These are phyloP conservation scores for Linnemannia zychae DNA, from an alignment of 192 early-diverging fungal genomes.

Conservation along the genomic window DNA sequence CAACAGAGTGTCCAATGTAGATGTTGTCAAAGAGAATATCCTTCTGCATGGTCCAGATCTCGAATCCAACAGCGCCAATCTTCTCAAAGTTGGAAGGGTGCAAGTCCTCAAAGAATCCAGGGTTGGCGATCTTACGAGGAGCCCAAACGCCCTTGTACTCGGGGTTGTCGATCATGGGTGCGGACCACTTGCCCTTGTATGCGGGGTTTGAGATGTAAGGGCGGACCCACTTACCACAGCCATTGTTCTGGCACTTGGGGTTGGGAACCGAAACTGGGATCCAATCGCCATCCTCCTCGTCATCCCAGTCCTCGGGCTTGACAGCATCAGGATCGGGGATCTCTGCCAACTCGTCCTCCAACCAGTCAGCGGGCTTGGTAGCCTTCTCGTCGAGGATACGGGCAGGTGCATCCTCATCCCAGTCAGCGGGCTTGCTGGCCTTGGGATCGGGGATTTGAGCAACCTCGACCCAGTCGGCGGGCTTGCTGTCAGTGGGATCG, in stretches of 20 bases:
- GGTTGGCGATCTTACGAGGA: constrained; percentile 88
- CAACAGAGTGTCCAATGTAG: constrained; percentile 82
- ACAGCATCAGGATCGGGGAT: constrained; percentile 84
- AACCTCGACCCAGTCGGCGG: constrained; percentile 89
- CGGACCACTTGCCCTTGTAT: constrained; percentile 92
- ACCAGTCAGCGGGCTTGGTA: constrained; percentile 88
- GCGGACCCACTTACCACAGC: constrained; percentile 86
- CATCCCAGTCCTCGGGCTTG: constrained; percentile 94
- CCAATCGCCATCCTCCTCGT: constrained; percentile 96
- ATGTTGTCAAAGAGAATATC: constrained; percentile 93
- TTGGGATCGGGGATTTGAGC: constrained; percentile 85
- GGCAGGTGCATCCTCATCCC: constrained; percentile 90
- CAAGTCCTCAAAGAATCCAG: constrained; percentile 86
- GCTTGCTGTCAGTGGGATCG: constrained; percentile 83
- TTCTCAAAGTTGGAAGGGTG: constrained; percentile 81
- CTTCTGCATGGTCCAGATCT: constrained; percentile 95
- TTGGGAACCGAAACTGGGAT: constrained; percentile 80
- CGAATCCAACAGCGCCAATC: constrained; percentile 90
- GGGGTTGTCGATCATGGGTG: constrained; percentile 91
- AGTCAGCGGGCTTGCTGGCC: constrained; percentile 59
- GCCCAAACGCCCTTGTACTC: constrained; percentile 94
- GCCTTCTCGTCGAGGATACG: constrained; percentile 84
- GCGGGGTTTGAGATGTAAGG: constrained; percentile 88
- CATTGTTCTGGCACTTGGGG: constrained; percentile 80
- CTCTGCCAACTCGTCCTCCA: constrained; percentile 80